Base-by-base conservation (phyloP, 2,329 filamentous ascomycete genomes). In the Hypoxylon sp. region DNA sequence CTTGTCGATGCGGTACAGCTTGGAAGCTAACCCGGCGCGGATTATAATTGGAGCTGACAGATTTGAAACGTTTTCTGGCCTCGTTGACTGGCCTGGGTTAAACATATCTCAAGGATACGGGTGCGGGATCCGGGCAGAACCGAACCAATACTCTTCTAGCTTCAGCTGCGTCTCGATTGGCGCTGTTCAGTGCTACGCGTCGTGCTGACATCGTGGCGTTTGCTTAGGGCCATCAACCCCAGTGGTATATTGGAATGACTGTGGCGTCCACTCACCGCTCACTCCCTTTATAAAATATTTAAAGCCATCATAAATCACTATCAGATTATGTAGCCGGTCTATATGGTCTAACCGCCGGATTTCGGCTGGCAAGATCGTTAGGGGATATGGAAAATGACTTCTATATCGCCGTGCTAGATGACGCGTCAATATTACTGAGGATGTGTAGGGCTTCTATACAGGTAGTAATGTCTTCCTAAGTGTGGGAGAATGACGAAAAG, bases 81-180 rank as follows among this genome's bases (percentile, higher is more conserved):
- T 37, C 7, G 37, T 40, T 40, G 37, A 42, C 37, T 37, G 3
- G 35, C 35, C 35, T 37, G 35, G 13, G 35, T 37, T 11, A 6
- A n/a, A n/a, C n/a, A 42, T 17, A 7, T 20, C 40, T 42, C 37
- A n/a, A 7, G 7, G 1, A 20, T 20, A 6, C 40, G 40, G 40
- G 6, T 11, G 84, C 84, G 0, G 81, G 73, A 0, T 80, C 80
- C 1, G 85, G 83, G 58, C 85, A 86, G 14, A n/a, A 17, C 40
- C 40, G 40, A 44, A 17, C 40, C 17, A 22, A 22, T 20, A 11
- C 40, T 44, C 40, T 22, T 44, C 20, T 6, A 44, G 40, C 17
- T 20, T 44, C 11, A 11, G 17, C 17, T 44, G 6, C 17, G 17
- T 44, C 40, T 44, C 20, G 40, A 44, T 44, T 44, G 40, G 40